Evolutionary conservation across 2,329 filamentous ascomycete genomes (phyloP).

Genomic region (Parafenestella ontariensis): DNA sequence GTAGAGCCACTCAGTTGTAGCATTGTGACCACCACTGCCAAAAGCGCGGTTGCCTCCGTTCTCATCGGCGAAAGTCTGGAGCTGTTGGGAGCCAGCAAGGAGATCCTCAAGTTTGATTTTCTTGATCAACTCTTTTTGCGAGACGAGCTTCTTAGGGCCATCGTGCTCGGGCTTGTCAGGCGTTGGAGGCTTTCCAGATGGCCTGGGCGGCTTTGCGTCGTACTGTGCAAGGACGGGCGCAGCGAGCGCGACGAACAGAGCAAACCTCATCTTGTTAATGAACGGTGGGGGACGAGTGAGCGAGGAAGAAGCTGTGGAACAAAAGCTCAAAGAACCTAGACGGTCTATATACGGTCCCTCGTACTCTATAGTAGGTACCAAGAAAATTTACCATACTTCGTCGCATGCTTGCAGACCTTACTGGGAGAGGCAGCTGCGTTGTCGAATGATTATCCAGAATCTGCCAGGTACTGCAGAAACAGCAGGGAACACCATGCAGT

Average conservation of each 20-base stretch:
- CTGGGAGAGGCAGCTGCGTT: constrained; percentile 33
- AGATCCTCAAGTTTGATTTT: constrained; percentile 40
- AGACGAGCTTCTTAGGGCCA: constrained; percentile 22
- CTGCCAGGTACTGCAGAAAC: constrained; percentile 20
- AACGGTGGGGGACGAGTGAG: background rate
- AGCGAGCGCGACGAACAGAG: constrained; percentile 35
- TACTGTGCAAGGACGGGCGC: constrained; percentile 26
- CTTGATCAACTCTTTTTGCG: constrained; percentile 32
- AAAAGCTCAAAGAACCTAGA: background rate
- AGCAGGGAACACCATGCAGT: constrained; percentile 9
- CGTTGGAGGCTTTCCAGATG: constrained; percentile 9
- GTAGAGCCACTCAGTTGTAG: constrained; percentile 43
- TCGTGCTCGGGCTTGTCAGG: background rate
- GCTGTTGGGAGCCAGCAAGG: constrained; percentile 41
- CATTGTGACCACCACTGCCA: constrained; percentile 44
- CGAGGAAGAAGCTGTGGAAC: constrained; percentile 14
- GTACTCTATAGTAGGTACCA: constrained; percentile 10
- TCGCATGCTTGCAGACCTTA: constrained; percentile 14
- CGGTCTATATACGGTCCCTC: constrained; percentile 28
- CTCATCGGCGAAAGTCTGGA: constrained; percentile 41
- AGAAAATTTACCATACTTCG: constrained; percentile 1
- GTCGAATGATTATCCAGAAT: constrained; percentile 6
- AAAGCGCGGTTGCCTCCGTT: constrained; percentile 47
- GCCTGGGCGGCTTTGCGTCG: constrained; percentile 10
- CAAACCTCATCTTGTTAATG: constrained; percentile 37